A percentile compares a stretch with the other conserved stretches of the same genome.
Evolutionary conservation across 1,284 basidiomycete species (phyloP).

Genomic region (Boletus sp.): DNA sequence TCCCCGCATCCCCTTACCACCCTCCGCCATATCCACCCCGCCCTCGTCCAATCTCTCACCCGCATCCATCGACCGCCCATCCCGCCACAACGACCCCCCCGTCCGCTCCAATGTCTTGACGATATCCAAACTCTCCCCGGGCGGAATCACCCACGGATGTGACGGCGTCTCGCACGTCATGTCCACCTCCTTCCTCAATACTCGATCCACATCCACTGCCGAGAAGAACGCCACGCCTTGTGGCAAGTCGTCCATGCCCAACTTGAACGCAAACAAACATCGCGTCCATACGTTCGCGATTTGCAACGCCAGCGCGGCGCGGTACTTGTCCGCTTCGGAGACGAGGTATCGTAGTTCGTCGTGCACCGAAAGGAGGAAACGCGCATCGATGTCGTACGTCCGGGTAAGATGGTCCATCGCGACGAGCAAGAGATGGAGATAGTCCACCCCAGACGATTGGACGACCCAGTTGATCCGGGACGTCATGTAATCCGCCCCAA

Average conservation of each 20-base stretch:
- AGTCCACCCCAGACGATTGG: conserved; percentile 97
- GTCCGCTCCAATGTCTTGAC: conserved; percentile 63
- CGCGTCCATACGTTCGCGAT: conserved; percentile 97
- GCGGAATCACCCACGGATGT: conserved; percentile 77
- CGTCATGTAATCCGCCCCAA: conserved; percentile 89
- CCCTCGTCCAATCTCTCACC: conserved; percentile 13
- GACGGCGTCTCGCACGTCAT: conserved; percentile 96
- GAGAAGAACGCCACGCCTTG: conserved; percentile 97
- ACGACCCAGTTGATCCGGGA: conserved; percentile 99
- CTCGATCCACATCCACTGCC: conserved; percentile 90
- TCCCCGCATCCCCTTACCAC: conserved; percentile 34
- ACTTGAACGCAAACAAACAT: conserved; percentile 85
- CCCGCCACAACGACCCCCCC: conserved; percentile 60
- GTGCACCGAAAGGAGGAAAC: conserved; percentile 97
- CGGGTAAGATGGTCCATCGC: conserved; percentile 89
- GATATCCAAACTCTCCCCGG: conserved; percentile 87
- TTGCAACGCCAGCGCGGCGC: conserved; percentile 91
- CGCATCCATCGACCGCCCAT: conserved; percentile 53
- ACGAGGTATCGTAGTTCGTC: conserved; percentile 97
- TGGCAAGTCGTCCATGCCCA: conserved; percentile 95
- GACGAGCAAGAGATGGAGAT: conserved; percentile 94
- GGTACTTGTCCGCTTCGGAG: conserved; percentile 83
- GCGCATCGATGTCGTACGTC: conserved; percentile 83
- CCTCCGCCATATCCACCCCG: not conserved
- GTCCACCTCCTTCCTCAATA: conserved; percentile 94